Base-by-base conservation (phyloP, 345 rosid species). In the Citrus reticulata region DNA sequence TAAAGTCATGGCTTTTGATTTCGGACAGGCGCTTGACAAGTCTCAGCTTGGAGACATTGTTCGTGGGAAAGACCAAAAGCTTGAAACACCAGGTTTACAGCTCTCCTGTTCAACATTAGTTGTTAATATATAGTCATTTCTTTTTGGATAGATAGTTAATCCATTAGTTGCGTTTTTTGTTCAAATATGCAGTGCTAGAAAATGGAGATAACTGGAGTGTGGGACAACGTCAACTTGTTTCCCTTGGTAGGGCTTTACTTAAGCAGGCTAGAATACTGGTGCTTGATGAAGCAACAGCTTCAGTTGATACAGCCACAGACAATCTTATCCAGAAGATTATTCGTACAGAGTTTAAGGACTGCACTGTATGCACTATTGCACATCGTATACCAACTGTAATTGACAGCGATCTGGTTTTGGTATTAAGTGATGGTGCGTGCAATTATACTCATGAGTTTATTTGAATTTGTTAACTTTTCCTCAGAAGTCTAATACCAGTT, bases 171-270 rank as follows among this genome's bases (percentile, higher is more conserved):
- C 64, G 9, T 70, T 83, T 55, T 20, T 51, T 59, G 82, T 77
- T 73, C 77, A 70, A 75, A 51, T 65, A 57, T 83, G 65, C 85
- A 96, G 99, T 96, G 68, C 73, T 92, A 77, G 99, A 96, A 84
- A 96, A 88, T 86, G 99, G 99, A 85, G 99, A 96, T 79, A 96
- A 96, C 88, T 96, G 99, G 99, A 96, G 99, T 80, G 97, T 96
- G 79, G 99, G 99, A 66, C 98, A 96, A 78, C 85, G 98, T 74
- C 99, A 96, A 83, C 93, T 96, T 63, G 97, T 96, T 82, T 89
- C 98, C 61, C 86, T 96, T 7, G 99, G 99, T 29, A 84, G 99
- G 67, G 97, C 98, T 70, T 88, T 96, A 80, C 94, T 96, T 30
- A 93, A 94, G 83, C 97, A 93, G 82, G 95, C 98, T 5, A 91